These are phyloP conservation scores for Metroxylon sagu DNA, from an alignment of 176 grass and related monocot species.

Conservation along the genomic window DNA sequence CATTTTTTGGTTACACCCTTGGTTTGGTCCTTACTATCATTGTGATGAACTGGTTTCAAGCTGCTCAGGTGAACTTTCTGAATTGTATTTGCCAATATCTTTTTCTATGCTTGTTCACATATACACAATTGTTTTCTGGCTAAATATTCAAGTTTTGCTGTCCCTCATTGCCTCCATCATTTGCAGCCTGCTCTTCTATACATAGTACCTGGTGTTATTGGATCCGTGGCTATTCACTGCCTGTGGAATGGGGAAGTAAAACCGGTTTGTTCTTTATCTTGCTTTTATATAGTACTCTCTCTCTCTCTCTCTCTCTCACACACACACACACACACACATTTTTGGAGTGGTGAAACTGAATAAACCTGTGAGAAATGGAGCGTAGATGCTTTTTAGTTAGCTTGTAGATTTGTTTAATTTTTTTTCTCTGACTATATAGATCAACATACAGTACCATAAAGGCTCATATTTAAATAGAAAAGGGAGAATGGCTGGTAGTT, in stretches of 20 bases:
- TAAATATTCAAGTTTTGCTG: too few relatives aligned
- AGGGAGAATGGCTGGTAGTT: too few relatives aligned
- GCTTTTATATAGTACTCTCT: neutral
- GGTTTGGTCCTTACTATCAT: conserved; percentile 63
- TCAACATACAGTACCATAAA: too few relatives aligned
- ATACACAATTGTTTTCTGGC: neutral
- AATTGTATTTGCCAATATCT: conserved; percentile 5
- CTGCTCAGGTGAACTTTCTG: conserved; percentile 51
- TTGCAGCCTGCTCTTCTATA: conserved; percentile 75
- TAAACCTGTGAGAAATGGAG: too few relatives aligned
- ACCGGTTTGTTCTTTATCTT: conserved; percentile 32
- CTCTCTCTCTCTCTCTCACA: too few relatives aligned
- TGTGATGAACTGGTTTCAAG: conserved; percentile 98
- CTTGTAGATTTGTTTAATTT: too few relatives aligned
- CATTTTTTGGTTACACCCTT: conserved; percentile 62
- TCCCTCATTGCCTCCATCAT: neutral
- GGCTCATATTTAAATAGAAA: too few relatives aligned
- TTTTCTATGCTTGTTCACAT: neutral
- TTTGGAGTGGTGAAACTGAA: too few relatives aligned
- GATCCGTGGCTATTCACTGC: conserved; percentile 66
- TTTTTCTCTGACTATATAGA: too few relatives aligned
- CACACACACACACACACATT: too few relatives aligned
- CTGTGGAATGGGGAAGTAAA: conserved; percentile 80
- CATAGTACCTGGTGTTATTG: conserved; percentile 76
- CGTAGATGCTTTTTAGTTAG: too few relatives aligned